phyloP scores from a whole-genome alignment of 2,329 filamentous ascomycete species.

The Colletotrichum costaricense region DNA sequence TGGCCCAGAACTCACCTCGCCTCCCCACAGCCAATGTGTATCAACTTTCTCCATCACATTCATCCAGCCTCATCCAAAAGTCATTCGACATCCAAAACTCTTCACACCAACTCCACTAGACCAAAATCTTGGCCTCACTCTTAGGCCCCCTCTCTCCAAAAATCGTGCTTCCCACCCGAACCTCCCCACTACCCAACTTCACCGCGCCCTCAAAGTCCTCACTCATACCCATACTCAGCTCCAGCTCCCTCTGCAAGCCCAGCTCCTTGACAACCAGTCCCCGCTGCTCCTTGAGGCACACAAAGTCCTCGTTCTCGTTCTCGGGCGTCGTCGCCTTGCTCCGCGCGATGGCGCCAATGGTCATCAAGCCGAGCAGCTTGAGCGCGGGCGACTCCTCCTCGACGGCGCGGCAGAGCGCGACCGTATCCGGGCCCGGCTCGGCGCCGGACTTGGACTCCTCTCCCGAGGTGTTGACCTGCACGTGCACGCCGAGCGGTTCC shows the following conservation, averaged over 20 bases:
- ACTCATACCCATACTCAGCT: constrained; percentile 99
- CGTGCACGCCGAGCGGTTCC: constrained; percentile 76
- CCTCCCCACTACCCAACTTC: constrained; percentile 84
- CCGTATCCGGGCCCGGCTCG: constrained; percentile 70
- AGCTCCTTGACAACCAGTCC: constrained; percentile 73
- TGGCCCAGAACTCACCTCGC: not conserved
- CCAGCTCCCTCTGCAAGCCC: constrained; percentile 66
- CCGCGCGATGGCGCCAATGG: constrained; percentile 92
- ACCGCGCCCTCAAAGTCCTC: constrained; percentile 94
- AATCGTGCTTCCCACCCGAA: constrained; percentile 92
- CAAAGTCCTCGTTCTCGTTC: constrained; percentile 93
- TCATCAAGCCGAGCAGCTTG: constrained; percentile 88
- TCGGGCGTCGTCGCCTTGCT: constrained; percentile 79
- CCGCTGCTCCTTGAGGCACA: constrained; percentile 73
- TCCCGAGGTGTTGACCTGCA: constrained; percentile 96
- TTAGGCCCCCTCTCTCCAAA: constrained; percentile 87
- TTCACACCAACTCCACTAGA: constrained; percentile 40
- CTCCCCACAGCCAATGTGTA: not conserved
- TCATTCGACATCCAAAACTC: not conserved
- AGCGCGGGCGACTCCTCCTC: constrained; percentile 78
- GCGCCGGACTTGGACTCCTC: constrained; percentile 89
- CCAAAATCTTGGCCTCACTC: constrained; percentile 78
- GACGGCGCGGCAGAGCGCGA: constrained; percentile 77
- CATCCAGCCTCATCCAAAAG: no score
- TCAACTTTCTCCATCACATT: not conserved